Conservation (phyloP, 108 stramenopile genomes). For the Fistulifera solaris region DNA sequence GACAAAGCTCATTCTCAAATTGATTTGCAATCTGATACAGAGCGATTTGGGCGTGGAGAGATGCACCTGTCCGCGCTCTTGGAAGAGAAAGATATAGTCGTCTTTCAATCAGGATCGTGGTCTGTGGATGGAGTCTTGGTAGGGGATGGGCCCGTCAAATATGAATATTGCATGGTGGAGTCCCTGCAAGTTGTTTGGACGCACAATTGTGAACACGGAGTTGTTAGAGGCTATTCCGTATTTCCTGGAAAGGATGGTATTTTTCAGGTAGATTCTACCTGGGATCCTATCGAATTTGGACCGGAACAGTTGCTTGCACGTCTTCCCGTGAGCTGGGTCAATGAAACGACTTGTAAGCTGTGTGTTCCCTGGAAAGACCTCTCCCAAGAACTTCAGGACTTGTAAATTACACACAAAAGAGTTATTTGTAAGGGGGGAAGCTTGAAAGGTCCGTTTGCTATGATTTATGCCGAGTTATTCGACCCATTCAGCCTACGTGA, state of each 20-base stretch:
- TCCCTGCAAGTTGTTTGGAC: constrained; percentile 70
- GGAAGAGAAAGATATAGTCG: constrained; percentile 45
- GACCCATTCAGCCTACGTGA: too few species aligned
- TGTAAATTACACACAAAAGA: too few species aligned
- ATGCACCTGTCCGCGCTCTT: constrained; percentile 52
- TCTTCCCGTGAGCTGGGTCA: constrained; percentile 3
- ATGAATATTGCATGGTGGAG: constrained; percentile 31
- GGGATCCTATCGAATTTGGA: constrained; percentile 5
- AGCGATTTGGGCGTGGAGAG: constrained; percentile 48
- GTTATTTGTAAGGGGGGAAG: too few species aligned
- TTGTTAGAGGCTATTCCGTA: constrained; percentile 43
- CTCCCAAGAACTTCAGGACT: too few species aligned
- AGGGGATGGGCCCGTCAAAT: constrained; percentile 28
- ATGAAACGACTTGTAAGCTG: not conserved
- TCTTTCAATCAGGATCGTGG: constrained; percentile 64
- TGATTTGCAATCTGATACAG: constrained; percentile 43
- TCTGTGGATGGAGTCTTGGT: constrained; percentile 59
- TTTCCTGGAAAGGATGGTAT: not conserved
- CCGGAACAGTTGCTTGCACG: constrained; percentile 16
- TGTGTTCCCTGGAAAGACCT: too few species aligned
- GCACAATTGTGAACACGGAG: constrained; percentile 76
- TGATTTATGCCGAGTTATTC: too few species aligned
- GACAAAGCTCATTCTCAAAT: constrained; percentile 9
- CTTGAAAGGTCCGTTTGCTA: too few species aligned
- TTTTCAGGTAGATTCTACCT: not conserved